Conservation (phyloP, 208 protist species). For the Acanthamoeba triangularis region DNA sequence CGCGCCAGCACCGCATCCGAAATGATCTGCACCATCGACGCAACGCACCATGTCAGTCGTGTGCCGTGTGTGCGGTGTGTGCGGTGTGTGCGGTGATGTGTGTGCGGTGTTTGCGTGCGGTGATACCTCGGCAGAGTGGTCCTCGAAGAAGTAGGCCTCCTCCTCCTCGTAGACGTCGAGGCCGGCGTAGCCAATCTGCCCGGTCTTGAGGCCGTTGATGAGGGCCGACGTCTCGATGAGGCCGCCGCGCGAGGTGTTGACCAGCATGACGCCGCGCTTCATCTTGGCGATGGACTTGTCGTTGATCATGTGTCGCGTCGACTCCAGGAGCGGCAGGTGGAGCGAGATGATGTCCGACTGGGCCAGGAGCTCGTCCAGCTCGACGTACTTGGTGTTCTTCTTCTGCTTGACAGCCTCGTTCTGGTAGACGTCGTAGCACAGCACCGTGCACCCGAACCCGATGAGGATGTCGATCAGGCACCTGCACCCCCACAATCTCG, state of each 20-base stretch:
- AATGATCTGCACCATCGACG: not conserved
- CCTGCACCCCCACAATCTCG: not conserved
- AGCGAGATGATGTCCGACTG: conserved; percentile 91
- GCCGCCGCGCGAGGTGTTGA: conserved; percentile 91
- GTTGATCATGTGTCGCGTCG: conserved; percentile 91
- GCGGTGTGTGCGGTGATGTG: too few relatives aligned
- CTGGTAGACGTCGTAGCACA: conserved; percentile 89
- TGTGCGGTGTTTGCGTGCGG: too few relatives aligned
- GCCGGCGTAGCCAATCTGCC: conserved; percentile 86
- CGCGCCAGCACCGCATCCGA: conserved; percentile 75
- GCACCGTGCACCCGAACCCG: conserved; percentile 87
- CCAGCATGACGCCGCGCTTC: conserved; percentile 90
- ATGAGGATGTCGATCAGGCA: conserved; percentile 84
- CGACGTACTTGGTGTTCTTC: conserved; percentile 78
- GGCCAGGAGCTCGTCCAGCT: conserved; percentile 88
- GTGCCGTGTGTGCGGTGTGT: too few relatives aligned
- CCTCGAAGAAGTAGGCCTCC: conserved; percentile 88
- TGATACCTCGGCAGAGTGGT: conserved; percentile 71
- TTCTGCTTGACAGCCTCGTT: conserved; percentile 75
- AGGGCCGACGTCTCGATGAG: conserved; percentile 89
- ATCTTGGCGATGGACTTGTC: conserved; percentile 86
- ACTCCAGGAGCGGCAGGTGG: conserved; percentile 87
- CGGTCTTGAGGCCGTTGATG: conserved; percentile 86
- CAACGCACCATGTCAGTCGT: not conserved
- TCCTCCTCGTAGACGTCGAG: conserved; percentile 93